Evolutionary conservation across 768 basidiomycete genomes (phyloP).

Genomic region (Trametes villosa): DNA sequence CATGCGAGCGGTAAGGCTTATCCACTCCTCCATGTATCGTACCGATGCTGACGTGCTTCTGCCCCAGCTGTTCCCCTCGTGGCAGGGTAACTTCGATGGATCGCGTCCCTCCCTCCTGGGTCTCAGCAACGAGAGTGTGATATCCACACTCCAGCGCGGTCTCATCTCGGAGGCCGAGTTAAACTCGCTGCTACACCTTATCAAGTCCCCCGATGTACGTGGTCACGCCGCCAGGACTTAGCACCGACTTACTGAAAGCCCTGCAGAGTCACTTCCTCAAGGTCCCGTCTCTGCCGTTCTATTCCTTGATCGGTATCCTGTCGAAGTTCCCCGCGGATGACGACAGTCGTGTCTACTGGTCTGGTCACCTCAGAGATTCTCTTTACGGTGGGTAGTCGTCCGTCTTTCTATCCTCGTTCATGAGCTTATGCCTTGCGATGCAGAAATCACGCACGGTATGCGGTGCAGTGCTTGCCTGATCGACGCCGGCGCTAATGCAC

Average conservation of each 20-base stretch:
- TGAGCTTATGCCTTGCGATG: background rate
- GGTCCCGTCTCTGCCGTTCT: conserved; percentile 80
- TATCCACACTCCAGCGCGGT: conserved; percentile 64
- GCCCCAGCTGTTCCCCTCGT: conserved; percentile 75
- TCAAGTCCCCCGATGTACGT: conserved; percentile 77
- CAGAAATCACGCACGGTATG: conserved; percentile 44
- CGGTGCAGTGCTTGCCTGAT: background rate
- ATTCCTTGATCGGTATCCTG: conserved; percentile 73
- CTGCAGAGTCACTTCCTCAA: conserved; percentile 83
- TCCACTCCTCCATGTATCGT: background rate
- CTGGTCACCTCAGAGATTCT: conserved; percentile 59
- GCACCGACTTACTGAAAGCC: background rate
- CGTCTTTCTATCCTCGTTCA: background rate
- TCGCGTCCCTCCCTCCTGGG: conserved; percentile 69
- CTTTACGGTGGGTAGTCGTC: conserved; percentile 63
- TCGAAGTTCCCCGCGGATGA: conserved; percentile 79
- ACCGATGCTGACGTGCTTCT: background rate
- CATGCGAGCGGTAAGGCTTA: conserved; percentile 69
- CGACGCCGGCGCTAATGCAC: conserved; percentile 6
- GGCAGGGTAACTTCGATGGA: conserved; percentile 77
- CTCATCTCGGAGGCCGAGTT: conserved; percentile 72
- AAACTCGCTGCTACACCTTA: conserved; percentile 65
- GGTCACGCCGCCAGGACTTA: background rate
- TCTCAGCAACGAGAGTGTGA: conserved; percentile 58
- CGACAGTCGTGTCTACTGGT: conserved; percentile 80